Base-by-base conservation (phyloP, 805 yeast species). In the Pichia scutulata region DNA sequence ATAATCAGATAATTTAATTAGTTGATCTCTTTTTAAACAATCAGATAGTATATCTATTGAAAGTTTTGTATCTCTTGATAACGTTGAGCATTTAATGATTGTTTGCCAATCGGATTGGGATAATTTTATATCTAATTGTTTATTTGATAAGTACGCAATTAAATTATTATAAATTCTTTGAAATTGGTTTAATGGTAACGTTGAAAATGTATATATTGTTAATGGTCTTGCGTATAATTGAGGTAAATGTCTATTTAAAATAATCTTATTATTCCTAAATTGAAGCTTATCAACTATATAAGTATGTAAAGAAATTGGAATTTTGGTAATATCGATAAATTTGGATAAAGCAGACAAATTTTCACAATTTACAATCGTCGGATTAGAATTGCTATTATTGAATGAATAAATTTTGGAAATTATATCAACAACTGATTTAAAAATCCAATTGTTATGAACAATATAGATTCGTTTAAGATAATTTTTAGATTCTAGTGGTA, bases 391-490 rank as follows among this genome's bases (percentile, higher is more conserved):
- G 55, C 58, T 51, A 26, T 51, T 51, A 36, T 58, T 51, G 24
- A 58, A 57, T 7, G 58, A 55, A 60, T 61, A 55, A 2, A 86
- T 81, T 59, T 83, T 85, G 50, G 81, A 73, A 52, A 87, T 69
- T 23, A 89, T 75, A 48, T 86, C 89, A 16, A 85, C 77, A 37
- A 88, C 76, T 0, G 95, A 83, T 58, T 89, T 80, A 25, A 88
- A 78, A 67, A 90, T 78, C 93, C 97, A 89, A 44, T 86, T 84
- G 57, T 90, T 97, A 66, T 92, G 97, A 2, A 92, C 95, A 28
- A 90, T 76, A 55, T 83, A 85, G 3, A 89, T 71, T 59, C 80
- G 83, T 47, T 70, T 69, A 42, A 92, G 66, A 49, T 77, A 72
- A 47, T 76, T 75, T 52, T 79, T 77, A 42, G 74, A 67, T 6